Conservation (phyloP, 1,284 basidiomycete species). For the Microbotryomycetes sp. region DNA sequence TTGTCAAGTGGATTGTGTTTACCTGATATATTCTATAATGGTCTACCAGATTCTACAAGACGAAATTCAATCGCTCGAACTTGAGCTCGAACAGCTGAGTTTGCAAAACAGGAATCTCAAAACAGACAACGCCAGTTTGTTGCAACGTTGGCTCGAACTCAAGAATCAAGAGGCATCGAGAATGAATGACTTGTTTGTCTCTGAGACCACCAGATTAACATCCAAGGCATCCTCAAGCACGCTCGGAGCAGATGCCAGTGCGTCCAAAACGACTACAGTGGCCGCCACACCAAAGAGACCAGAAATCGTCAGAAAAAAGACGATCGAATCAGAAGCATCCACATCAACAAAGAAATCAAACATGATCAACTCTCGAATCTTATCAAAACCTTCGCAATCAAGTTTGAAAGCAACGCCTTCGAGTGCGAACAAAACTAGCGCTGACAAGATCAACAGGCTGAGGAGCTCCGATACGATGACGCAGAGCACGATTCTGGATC, state of each 20-base stretch:
- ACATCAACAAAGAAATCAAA: not conserved
- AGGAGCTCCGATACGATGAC: not conserved
- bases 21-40: not conserved
- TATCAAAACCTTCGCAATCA: not conserved
- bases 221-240: no score
- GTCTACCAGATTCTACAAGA: conserved; percentile 76
- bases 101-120: conserved; percentile 75
- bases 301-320: no score
- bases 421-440: not conserved
- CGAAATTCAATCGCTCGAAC: conserved; percentile 79
- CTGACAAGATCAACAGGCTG: not conserved
- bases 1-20: not conserved
- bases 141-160: conserved; percentile 91
- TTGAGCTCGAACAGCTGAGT: conserved; percentile 83
- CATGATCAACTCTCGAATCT: not conserved
- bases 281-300: not conserved
- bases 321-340: not conserved
- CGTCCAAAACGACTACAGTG: not conserved
- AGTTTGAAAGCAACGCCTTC: not conserved
- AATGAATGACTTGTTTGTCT: conserved; percentile 67
- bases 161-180: conserved; percentile 87
- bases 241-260: not conserved
- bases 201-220: not conserved
- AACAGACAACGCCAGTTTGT: conserved; percentile 85
- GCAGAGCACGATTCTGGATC: not conserved